These are phyloP conservation scores for Oryza meridionalis DNA, from an alignment of 176 grass and related monocot genomes.

Conservation along the genomic window DNA sequence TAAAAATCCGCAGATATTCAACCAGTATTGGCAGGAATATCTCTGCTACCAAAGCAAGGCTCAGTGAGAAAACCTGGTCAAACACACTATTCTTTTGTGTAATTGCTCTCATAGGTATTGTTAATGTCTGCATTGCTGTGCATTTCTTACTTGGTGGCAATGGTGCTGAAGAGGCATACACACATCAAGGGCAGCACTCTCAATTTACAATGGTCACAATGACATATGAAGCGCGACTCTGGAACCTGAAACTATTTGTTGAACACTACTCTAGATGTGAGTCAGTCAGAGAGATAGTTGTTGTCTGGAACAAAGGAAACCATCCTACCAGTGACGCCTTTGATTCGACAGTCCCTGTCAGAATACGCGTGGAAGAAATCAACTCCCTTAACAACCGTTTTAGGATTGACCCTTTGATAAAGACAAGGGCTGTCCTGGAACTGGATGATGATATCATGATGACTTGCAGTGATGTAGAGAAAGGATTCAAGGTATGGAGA, in stretches of 20 bases:
- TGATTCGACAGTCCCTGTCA: slow-evolving; percentile 87
- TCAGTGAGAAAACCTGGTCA: slow-evolving; percentile 74
- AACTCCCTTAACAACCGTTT: slow-evolving; percentile 99
- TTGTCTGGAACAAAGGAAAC: slow-evolving; percentile 98
- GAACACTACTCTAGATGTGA: slow-evolving; percentile 95
- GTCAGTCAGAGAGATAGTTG: slow-evolving; percentile 93
- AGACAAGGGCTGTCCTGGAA: slow-evolving; percentile 86
- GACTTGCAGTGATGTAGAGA: slow-evolving; percentile 95
- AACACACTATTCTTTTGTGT: slow-evolving; percentile 71
- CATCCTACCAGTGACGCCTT: slow-evolving; percentile 64
- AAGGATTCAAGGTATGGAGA: slow-evolving; percentile 94
- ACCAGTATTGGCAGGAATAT: slow-evolving; percentile 58
- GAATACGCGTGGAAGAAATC: slow-evolving; percentile 74
- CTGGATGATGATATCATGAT: slow-evolving; percentile 99
- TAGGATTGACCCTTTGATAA: slow-evolving; percentile 84
- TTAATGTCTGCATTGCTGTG: slow-evolving; percentile 76
- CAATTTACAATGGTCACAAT: slow-evolving; percentile 96
- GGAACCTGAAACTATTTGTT: slow-evolving; percentile 94
- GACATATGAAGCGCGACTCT: slow-evolving; percentile 95
- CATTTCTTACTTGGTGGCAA: slow-evolving; percentile 80
- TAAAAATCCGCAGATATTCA: slow-evolving; percentile 67
- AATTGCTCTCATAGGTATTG: slow-evolving; percentile 52
- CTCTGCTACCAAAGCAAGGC: slow-evolving; percentile 61
- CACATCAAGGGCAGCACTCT: slow-evolving; percentile 70
- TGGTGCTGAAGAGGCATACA: slow-evolving; percentile 86